phyloP scores from a whole-genome alignment of 1,284 basidiomycete genomes.

The Ustilago trichophora region DNA sequence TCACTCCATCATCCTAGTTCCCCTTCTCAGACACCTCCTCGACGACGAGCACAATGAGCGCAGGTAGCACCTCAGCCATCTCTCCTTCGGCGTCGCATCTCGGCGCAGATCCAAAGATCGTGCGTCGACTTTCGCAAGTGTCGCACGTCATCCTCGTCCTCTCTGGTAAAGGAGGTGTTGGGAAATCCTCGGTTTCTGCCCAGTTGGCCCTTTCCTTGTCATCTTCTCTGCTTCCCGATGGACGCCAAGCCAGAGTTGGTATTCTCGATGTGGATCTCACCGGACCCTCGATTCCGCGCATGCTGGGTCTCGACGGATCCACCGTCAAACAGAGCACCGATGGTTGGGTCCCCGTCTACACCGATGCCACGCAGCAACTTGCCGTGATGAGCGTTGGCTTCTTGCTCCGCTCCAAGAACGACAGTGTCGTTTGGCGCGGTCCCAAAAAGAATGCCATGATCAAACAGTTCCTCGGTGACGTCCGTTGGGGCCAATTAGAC shows the following conservation, averaged over 20 bases:
- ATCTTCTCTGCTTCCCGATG: slow-evolving; percentile 11
- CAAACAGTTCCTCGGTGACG: slow-evolving; percentile 93
- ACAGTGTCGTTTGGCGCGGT: slow-evolving; percentile 96
- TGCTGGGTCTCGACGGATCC: slow-evolving; percentile 90
- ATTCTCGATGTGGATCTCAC: slow-evolving; percentile 96
- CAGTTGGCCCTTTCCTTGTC: slow-evolving; percentile 84
- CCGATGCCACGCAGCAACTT: slow-evolving; percentile 70
- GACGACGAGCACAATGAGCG: slow-evolving; percentile 37
- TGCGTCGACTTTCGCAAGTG: slow-evolving; percentile 70
- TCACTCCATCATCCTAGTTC: background rate
- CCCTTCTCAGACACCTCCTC: background rate
- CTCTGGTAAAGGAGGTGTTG: slow-evolving; percentile 96
- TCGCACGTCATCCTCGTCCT: slow-evolving; percentile 91
- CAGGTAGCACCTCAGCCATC: background rate
- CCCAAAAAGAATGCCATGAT: slow-evolving; percentile 99
- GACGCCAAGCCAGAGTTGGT: slow-evolving; percentile 72
- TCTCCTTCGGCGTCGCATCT: slow-evolving; percentile 46
- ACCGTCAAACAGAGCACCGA: slow-evolving; percentile 81
- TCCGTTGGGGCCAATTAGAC: slow-evolving; percentile 94
- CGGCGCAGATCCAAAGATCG: slow-evolving; percentile 57
- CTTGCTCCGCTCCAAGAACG: slow-evolving; percentile 84
- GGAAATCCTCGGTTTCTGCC: slow-evolving; percentile 93
- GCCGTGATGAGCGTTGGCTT: slow-evolving; percentile 98
- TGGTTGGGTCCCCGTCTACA: slow-evolving; percentile 97
- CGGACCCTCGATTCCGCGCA: slow-evolving; percentile 93